phyloP scores from a whole-genome alignment of 2,329 filamentous ascomycete genomes.

The Penicillium sp. region DNA sequence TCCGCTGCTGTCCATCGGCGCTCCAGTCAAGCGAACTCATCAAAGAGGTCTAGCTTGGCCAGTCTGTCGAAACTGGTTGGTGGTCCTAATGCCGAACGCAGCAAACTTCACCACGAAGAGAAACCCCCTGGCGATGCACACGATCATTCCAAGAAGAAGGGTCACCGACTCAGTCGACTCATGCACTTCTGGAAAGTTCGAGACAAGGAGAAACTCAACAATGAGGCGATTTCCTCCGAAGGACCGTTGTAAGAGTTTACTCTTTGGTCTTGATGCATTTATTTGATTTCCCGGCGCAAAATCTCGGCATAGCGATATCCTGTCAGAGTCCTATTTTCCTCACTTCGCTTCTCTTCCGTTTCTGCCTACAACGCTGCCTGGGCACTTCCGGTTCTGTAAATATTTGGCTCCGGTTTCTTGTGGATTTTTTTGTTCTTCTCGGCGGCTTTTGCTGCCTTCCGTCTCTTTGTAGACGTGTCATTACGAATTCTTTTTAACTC shows the following conservation, averaged over 20 bases:
- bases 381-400: slow-evolving; percentile 21
- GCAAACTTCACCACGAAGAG: slow-evolving; percentile 46
- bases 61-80: slow-evolving; percentile 49
- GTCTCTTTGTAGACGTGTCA: slow-evolving; percentile 19
- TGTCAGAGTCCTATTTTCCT: slow-evolving; percentile 13
- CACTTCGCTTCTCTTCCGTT: slow-evolving; percentile 10
- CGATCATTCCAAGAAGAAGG: slow-evolving; percentile 45
- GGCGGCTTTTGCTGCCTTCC: slow-evolving; percentile 15
- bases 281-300: slow-evolving; percentile 25
- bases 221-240: slow-evolving; percentile 20
- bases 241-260: slow-evolving; percentile 20
- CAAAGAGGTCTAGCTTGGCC: slow-evolving; percentile 49
- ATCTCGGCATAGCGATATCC: slow-evolving; percentile 28
- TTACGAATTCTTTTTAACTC: slow-evolving; percentile 37
- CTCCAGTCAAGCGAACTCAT: slow-evolving; percentile 39
- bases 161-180: slow-evolving; percentile 46
- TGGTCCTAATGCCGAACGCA: slow-evolving; percentile 44
- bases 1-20: slow-evolving; percentile 40
- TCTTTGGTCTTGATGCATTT: slow-evolving; percentile 19
- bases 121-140: slow-evolving; percentile 41
- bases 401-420: slow-evolving; percentile 20
- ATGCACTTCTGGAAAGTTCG: slow-evolving; percentile 52
- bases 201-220: slow-evolving; percentile 40
- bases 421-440: slow-evolving; percentile 19
- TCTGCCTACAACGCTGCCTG: slow-evolving; percentile 7